These are phyloP conservation scores for Chaetomium sp. DNA, from an alignment of 2,329 filamentous ascomycete genomes.

Conservation along the genomic window DNA sequence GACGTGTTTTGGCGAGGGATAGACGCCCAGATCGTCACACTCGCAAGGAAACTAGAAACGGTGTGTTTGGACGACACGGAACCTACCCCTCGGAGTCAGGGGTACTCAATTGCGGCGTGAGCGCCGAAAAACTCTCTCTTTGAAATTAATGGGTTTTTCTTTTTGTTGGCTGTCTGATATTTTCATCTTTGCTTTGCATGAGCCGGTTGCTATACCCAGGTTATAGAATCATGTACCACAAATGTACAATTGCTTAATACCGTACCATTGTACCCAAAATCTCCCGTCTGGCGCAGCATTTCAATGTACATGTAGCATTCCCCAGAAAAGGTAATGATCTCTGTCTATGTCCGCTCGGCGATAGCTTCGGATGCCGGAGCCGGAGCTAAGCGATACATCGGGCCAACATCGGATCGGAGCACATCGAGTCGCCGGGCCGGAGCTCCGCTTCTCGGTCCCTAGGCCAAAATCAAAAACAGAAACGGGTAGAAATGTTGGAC, in stretches of 20 bases:
- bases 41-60: constrained; percentile 27
- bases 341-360: not conserved
- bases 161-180: too few relatives aligned
- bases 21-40: constrained; percentile 37
- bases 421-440: not conserved
- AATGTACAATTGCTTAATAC: not conserved
- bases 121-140: not conserved
- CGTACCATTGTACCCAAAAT: not conserved
- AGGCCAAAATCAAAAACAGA: not conserved
- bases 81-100: constrained; percentile 13
- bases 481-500: too few relatives aligned
- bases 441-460: constrained; percentile 1
- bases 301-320: not conserved
- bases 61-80: constrained; percentile 23
- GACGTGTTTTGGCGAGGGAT: constrained; percentile 55
- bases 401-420: constrained; percentile 9
- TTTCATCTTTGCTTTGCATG: too few relatives aligned
- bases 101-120: constrained; percentile 23
- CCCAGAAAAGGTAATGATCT: not conserved
- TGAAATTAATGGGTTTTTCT: not conserved
- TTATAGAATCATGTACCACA: not conserved
- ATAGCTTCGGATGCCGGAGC: not conserved
- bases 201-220: not conserved
- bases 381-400: constrained; percentile 1
- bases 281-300: too few relatives aligned